Conservation (phyloP, 2,329 filamentous ascomycete genomes). For the Corniculantispora saksenae region DNA sequence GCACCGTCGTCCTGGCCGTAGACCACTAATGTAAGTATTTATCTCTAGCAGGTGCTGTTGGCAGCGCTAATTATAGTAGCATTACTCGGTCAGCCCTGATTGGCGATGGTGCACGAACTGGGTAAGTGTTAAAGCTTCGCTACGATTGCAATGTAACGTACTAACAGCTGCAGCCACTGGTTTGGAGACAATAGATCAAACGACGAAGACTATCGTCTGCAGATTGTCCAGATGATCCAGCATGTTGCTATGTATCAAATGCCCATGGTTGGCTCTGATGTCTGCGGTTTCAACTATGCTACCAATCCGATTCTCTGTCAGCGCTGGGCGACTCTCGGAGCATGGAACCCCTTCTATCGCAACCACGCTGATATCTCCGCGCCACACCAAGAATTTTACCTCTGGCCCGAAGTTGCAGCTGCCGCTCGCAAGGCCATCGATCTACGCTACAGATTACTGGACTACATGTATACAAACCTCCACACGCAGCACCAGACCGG, state of each 20-base stretch:
- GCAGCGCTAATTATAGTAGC: background rate
- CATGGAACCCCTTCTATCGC: constrained; percentile 67
- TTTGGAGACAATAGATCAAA: constrained; percentile 57
- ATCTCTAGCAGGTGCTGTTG: background rate
- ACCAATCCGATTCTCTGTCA: constrained; percentile 63
- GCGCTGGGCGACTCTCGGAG: constrained; percentile 64
- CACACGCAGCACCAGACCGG: constrained; percentile 59
- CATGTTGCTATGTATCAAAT: constrained; percentile 61
- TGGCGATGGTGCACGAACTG: constrained; percentile 28
- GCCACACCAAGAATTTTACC: constrained; percentile 63
- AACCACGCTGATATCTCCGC: constrained; percentile 57
- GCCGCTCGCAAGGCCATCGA: constrained; percentile 68
- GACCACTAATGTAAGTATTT: constrained; percentile 52
- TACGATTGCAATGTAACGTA: background rate
- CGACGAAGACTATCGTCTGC: constrained; percentile 55
- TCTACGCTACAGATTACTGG: constrained; percentile 68
- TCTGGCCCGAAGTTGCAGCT: constrained; percentile 59
- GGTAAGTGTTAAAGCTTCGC: constrained; percentile 52
- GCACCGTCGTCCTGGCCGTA: constrained; percentile 57
- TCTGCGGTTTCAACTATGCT: constrained; percentile 70
- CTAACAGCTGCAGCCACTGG: constrained; percentile 42
- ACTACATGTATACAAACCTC: constrained; percentile 73
- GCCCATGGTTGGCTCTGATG: constrained; percentile 68
- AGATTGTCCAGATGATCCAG: constrained; percentile 21
- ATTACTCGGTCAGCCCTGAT: constrained; percentile 7